Evolutionary conservation across 2,329 filamentous ascomycete species (phyloP).

Genomic region (Venturia nashicola): DNA sequence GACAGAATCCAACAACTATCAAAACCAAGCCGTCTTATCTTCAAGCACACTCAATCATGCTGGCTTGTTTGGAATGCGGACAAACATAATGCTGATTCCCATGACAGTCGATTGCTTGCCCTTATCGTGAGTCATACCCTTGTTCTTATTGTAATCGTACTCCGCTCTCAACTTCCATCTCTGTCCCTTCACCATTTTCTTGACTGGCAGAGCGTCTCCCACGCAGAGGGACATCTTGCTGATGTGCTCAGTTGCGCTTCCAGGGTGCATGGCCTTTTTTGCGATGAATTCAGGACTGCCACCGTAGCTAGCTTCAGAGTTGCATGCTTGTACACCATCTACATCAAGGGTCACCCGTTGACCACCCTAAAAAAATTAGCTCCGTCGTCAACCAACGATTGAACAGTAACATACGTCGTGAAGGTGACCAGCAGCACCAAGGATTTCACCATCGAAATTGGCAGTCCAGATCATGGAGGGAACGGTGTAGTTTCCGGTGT

Average conservation of each 20-base stretch:
- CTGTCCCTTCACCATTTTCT: conserved; percentile 8
- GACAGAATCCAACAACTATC: too few relatives aligned
- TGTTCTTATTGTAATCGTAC: conserved; percentile 9
- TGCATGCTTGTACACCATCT: conserved; percentile 1
- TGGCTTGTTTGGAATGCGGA: neutral
- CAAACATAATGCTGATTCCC: conserved; percentile 10
- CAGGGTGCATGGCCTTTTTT: neutral
- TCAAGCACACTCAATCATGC: neutral
- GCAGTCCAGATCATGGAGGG: conserved; percentile 2
- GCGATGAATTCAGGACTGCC: conserved; percentile 1
- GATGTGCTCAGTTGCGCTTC: conserved; percentile 8
- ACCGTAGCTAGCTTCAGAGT: conserved; percentile 2
- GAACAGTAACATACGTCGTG: conserved; percentile 1
- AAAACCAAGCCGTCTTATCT: neutral
- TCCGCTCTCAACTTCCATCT: conserved; percentile 6
- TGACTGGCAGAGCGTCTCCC: neutral
- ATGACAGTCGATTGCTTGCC: conserved; percentile 6
- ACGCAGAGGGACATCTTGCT: conserved; percentile 9
- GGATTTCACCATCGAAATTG: conserved; percentile 9
- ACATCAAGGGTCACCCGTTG: neutral
- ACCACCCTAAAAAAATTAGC: conserved; percentile 2
- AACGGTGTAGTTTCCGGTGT: conserved; percentile 1
- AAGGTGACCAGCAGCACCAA: conserved; percentile 9
- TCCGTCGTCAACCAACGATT: neutral
- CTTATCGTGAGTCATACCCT: conserved; percentile 1